Percentiles rank a stretch among this genome's conserved stretches.
These are phyloP conservation scores for Chalaropsis thielavioides DNA, from an alignment of 2,329 filamentous ascomycete genomes.

Conservation along the genomic window DNA sequence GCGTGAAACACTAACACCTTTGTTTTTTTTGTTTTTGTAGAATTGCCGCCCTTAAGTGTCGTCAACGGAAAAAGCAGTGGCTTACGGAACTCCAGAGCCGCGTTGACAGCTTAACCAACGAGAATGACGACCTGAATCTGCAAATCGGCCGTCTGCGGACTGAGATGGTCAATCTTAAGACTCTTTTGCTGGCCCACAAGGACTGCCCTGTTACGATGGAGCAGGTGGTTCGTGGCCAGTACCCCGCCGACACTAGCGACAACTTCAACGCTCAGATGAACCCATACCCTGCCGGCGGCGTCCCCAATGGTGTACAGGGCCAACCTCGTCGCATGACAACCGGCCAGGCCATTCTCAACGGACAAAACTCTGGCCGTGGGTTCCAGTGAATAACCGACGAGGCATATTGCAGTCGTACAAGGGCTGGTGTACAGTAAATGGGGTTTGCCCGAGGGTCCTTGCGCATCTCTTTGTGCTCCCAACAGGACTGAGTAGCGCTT, in stretches of 20 bases:
- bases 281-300: conserved; percentile 29
- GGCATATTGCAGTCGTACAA: not conserved
- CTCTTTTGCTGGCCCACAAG: conserved; percentile 81
- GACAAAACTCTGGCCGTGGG: conserved; percentile 9
- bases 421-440: not conserved
- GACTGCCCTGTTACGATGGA: conserved; percentile 87
- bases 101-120: conserved; percentile 79
- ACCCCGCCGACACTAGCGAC: conserved; percentile 44
- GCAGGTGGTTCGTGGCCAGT: conserved; percentile 33
- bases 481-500: not conserved
- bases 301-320: not conserved
- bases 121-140: conserved; percentile 75
- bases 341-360: conserved; percentile 14
- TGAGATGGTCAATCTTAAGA: conserved; percentile 91
- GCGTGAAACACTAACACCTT: conserved; percentile 19
- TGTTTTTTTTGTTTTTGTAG: conserved; percentile 32
- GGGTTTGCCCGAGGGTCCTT: not conserved
- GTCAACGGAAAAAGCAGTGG: conserved; percentile 98
- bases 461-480: not conserved
- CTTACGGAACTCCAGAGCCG: conserved; percentile 86
- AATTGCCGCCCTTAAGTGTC: conserved; percentile 89
- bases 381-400: conserved; percentile 1
- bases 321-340: conserved; percentile 14
- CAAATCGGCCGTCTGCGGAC: conserved; percentile 77
- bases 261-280: conserved; percentile 43